Conservation (phyloP, 2,329 filamentous ascomycete genomes). For the Cadophora luteo-olivacea region DNA sequence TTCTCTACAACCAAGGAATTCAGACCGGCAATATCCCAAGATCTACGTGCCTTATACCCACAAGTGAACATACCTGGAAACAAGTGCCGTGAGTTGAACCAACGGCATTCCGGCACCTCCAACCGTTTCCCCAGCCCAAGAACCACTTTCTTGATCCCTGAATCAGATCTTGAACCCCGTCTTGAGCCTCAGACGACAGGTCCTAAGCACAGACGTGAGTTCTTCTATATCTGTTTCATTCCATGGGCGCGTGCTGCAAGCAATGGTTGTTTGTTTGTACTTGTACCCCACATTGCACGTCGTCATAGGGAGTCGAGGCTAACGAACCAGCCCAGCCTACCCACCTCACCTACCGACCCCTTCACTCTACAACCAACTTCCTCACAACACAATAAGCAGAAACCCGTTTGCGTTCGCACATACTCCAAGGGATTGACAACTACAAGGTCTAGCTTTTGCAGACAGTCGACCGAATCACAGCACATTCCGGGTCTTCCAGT, state of each 20-base stretch:
- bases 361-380: neutral
- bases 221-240: neutral
- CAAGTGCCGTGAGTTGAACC: constrained; percentile 7
- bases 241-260: constrained; percentile 17
- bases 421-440: neutral
- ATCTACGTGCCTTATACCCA: constrained; percentile 6
- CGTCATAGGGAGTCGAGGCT: constrained; percentile 23
- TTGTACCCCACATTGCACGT: constrained; percentile 21
- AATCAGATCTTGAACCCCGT: constrained; percentile 5
- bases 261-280: constrained; percentile 20
- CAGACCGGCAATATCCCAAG: constrained; percentile 7
- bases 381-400: constrained; percentile 1
- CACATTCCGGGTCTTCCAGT: neutral
- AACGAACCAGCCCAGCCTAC: constrained; percentile 1
- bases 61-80: neutral
- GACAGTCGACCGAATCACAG: neutral
- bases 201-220: constrained; percentile 5
- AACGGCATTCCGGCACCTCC: constrained; percentile 24
- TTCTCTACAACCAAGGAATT: neutral
- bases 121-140: constrained; percentile 2
- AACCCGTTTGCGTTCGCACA: neutral
- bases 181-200: constrained; percentile 3
- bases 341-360: neutral
- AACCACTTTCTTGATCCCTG: neutral
- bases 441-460: neutral